These are phyloP conservation scores for Coniferiporia sulphurascens DNA, from an alignment of 1,284 basidiomycete genomes.

Conservation along the genomic window DNA sequence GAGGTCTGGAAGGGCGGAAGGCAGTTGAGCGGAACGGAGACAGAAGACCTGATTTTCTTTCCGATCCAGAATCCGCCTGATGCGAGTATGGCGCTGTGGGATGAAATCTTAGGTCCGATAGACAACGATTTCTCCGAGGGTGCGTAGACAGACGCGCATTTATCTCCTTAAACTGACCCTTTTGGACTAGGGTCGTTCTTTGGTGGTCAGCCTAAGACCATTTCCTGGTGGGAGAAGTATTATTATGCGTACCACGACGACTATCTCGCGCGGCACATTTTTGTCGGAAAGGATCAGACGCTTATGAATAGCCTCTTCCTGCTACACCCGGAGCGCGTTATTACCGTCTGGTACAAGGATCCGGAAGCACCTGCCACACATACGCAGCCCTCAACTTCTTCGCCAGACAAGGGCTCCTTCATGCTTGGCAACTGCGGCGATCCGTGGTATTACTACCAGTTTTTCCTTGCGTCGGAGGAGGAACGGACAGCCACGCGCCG, in stretches of 20 bases:
- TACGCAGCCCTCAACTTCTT: slow-evolving; percentile 6
- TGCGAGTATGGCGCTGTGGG: slow-evolving; percentile 33
- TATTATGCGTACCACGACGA: slow-evolving; percentile 48
- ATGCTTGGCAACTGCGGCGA: slow-evolving; percentile 35
- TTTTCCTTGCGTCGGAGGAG: slow-evolving; percentile 33
- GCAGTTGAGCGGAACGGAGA: slow-evolving; percentile 23
- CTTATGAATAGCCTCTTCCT: slow-evolving; percentile 47
- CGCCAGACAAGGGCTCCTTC: slow-evolving; percentile 22
- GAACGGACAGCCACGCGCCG: slow-evolving; percentile 31
- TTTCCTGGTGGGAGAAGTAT: slow-evolving; percentile 38
- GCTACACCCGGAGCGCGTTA: slow-evolving; percentile 40
- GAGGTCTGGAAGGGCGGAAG: slow-evolving; percentile 36
- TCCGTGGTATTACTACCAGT: slow-evolving; percentile 47
- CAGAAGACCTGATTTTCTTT: slow-evolving; percentile 41
- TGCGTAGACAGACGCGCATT: slow-evolving; percentile 22
- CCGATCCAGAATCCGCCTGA: slow-evolving; percentile 35
- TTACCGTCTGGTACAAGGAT: slow-evolving; percentile 32
- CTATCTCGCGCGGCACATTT: slow-evolving; percentile 38
- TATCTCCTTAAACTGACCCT: background rate
- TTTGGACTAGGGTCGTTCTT: slow-evolving; percentile 46
- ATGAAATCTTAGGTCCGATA: slow-evolving; percentile 41
- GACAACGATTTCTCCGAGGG: slow-evolving; percentile 47
- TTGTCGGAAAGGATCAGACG: slow-evolving; percentile 52
- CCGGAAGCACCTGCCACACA: slow-evolving; percentile 17
- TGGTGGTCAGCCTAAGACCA: slow-evolving; percentile 38